Evolutionary conservation across 441 rosid species (phyloP).

Genomic region (Syzygium malaccense): DNA sequence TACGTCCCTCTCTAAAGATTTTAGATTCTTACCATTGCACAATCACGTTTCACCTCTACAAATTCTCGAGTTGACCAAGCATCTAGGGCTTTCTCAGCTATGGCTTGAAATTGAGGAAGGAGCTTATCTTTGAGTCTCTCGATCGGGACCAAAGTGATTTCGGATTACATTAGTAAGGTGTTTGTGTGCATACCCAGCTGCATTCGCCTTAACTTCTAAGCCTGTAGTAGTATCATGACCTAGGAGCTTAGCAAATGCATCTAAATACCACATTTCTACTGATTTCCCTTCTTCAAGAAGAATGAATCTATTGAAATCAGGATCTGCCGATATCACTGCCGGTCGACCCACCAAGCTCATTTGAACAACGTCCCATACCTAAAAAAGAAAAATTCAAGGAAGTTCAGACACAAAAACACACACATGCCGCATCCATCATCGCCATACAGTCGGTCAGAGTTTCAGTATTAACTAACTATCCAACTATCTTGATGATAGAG

Average conservation of each 20-base stretch:
- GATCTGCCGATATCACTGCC: constrained; percentile 27
- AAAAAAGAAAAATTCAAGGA: too few relatives aligned
- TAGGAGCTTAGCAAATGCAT: constrained; percentile 22
- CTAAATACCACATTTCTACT: constrained; percentile 24
- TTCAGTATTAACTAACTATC: too few relatives aligned
- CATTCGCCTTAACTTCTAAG: background rate
- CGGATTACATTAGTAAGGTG: background rate
- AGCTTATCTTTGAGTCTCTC: background rate
- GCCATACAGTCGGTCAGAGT: too few relatives aligned
- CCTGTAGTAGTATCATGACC: background rate
- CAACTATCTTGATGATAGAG: too few relatives aligned
- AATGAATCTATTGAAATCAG: constrained; percentile 24
- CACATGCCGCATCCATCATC: too few relatives aligned
- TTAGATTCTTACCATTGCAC: background rate
- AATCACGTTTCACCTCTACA: background rate
- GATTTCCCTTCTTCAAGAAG: constrained; percentile 20
- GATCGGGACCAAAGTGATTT: background rate
- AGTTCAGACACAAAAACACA: too few relatives aligned
- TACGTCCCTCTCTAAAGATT: background rate
- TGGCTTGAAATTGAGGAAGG: background rate
- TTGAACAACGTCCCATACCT: constrained; percentile 11
- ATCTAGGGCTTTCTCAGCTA: background rate
- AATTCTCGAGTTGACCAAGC: background rate
- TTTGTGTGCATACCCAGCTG: background rate
- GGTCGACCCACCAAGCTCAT: constrained; percentile 31